These are phyloP conservation scores for Papiliotrema terrestris DNA, from an alignment of 1,284 basidiomycete genomes.

Conservation along the genomic window DNA sequence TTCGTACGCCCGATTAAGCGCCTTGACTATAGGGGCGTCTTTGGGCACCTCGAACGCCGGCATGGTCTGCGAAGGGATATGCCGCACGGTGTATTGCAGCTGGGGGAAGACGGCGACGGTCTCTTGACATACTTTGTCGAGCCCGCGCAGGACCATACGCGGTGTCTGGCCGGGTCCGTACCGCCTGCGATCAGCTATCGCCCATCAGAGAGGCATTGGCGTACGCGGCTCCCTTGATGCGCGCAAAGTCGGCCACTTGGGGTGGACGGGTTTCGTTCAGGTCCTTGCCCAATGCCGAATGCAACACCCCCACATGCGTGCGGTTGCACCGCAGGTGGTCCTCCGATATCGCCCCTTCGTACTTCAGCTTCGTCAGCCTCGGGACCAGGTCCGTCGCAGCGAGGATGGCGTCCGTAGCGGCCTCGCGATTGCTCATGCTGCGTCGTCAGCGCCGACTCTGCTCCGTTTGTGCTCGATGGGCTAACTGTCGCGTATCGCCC, in stretches of 20 bases:
- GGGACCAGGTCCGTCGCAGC: constrained; percentile 12
- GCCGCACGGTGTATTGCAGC: constrained; percentile 8
- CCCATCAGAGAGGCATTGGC: background rate
- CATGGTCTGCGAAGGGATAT: constrained; percentile 9
- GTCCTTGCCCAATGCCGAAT: constrained; percentile 10
- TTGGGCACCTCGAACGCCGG: constrained; percentile 14
- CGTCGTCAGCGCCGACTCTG: background rate
- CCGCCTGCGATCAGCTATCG: constrained; percentile 1
- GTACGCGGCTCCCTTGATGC: constrained; percentile 12
- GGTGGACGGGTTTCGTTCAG: constrained; percentile 15
- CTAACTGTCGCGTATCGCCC: constrained; percentile 16
- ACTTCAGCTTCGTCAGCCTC: constrained; percentile 7
- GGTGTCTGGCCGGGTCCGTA: constrained; percentile 15
- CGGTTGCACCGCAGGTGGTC: constrained; percentile 13
- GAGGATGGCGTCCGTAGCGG: constrained; percentile 10
- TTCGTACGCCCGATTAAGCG: constrained; percentile 10
- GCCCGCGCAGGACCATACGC: constrained; percentile 4
- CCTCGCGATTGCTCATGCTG: constrained; percentile 18
- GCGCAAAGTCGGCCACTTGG: constrained; percentile 14
- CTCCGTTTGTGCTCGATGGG: background rate
- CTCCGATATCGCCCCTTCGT: constrained; percentile 10
- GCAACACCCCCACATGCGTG: constrained; percentile 9
- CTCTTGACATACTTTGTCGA: constrained; percentile 8
- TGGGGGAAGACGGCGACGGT: constrained; percentile 7
- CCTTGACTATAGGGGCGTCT: constrained; percentile 11